phyloP scores from a whole-genome alignment of 306 rosid genomes.

The Rubus idaeus region DNA sequence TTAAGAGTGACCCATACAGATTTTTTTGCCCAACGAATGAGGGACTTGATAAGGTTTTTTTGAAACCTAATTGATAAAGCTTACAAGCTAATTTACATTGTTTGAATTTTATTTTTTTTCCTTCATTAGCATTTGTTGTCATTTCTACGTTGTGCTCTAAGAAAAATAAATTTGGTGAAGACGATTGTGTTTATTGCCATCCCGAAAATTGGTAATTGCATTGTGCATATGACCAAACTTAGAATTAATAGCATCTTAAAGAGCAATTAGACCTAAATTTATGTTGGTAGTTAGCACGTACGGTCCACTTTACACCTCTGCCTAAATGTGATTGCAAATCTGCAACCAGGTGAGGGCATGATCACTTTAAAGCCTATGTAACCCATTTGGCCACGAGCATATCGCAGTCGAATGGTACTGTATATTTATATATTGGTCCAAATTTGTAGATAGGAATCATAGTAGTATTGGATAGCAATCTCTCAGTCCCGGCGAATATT shows the following conservation, averaged over 20 bases:
- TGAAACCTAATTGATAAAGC: not conserved
- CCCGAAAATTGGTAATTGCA: not conserved
- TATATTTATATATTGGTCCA: not conserved
- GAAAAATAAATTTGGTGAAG: not conserved
- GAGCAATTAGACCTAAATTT: not conserved
- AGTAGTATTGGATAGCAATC: not conserved
- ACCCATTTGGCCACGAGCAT: not conserved
- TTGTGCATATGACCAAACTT: not conserved
- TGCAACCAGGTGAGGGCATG: not conserved
- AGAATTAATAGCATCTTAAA: not conserved
- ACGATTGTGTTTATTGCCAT: not conserved
- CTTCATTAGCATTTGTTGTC: too few species aligned
- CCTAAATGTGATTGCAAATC: slow-evolving; percentile 3
- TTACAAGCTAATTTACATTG: not conserved
- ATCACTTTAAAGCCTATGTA: not conserved
- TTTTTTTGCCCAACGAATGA: not conserved
- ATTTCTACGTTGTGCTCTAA: too few species aligned
- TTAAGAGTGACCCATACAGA: not conserved
- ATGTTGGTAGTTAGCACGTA: not conserved
- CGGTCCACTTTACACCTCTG: not conserved
- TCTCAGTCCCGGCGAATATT: not conserved
- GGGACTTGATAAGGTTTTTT: not conserved
- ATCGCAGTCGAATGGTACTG: not conserved
- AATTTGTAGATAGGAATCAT: not conserved
- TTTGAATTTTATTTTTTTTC: not conserved